These are phyloP conservation scores for Trichoderma gracile DNA, from an alignment of 2,329 filamentous ascomycete species.

Conservation along the genomic window DNA sequence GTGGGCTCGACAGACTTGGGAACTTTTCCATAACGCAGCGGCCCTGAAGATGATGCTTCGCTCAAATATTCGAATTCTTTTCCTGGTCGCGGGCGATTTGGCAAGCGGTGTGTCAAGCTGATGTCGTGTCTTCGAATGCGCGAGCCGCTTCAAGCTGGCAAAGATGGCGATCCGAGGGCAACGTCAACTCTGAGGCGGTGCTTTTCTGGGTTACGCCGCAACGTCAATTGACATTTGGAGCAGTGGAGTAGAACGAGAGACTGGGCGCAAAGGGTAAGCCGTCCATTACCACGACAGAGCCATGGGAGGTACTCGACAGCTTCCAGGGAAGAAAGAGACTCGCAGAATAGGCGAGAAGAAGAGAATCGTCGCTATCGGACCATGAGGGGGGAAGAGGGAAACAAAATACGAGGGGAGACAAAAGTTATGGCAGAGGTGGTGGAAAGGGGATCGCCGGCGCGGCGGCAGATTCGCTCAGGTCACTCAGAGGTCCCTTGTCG, in stretches of 20 bases:
- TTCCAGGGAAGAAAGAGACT: neutral
- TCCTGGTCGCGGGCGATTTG: neutral
- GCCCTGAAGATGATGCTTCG: neutral
- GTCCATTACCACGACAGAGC: conserved; percentile 20
- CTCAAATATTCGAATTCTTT: neutral
- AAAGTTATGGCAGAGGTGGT: neutral
- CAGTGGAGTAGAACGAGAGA: conserved; percentile 14
- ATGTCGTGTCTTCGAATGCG: neutral
- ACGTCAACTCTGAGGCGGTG: conserved; percentile 10
- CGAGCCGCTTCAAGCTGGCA: neutral
- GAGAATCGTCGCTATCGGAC: neutral
- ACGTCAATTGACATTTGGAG: conserved; percentile 16
- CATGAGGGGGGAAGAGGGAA: neutral
- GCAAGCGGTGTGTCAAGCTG: neutral
- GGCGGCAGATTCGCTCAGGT: neutral
- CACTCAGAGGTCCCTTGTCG: conserved; percentile 6
- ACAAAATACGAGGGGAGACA: conserved; percentile 9
- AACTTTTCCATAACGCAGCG: conserved; percentile 55
- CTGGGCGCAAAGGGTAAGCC: neutral
- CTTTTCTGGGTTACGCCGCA: conserved; percentile 5
- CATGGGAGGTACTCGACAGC: neutral
- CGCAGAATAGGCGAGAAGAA: neutral
- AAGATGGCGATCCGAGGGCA: neutral
- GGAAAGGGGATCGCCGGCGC: conserved; percentile 19
- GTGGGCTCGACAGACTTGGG: conserved; percentile 54